Conservation (phyloP, 345 rosid species). For the Lepidium africanum region DNA sequence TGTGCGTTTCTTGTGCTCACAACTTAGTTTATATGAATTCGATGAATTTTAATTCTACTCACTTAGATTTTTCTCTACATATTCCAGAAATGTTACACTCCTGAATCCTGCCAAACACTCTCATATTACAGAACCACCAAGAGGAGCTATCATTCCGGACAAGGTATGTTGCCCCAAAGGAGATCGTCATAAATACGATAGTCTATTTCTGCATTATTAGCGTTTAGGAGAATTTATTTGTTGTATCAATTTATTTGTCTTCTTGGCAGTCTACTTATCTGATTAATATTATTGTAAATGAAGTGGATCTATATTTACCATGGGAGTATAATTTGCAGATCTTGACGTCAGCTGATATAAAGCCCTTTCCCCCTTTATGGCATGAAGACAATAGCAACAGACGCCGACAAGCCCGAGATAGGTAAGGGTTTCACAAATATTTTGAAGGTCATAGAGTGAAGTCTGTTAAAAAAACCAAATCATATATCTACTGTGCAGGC, state of each 20-base stretch:
- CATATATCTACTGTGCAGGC: constrained; percentile 41
- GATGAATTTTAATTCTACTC: neutral
- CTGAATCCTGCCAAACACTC: constrained; percentile 43
- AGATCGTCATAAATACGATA: neutral
- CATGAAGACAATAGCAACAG: constrained; percentile 79
- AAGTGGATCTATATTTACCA: neutral
- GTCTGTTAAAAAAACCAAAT: neutral
- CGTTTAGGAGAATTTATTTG: neutral
- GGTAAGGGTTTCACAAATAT: constrained; percentile 34
- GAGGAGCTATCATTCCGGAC: constrained; percentile 57
- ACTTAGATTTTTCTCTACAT: constrained; percentile 17
- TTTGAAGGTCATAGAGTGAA: neutral
- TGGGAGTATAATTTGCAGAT: constrained; percentile 40
- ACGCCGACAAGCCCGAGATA: constrained; percentile 73
- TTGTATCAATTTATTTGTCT: neutral
- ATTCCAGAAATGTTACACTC: constrained; percentile 64
- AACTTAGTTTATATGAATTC: constrained; percentile 4
- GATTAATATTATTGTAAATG: constrained; percentile 1
- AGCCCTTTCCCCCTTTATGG: constrained; percentile 82
- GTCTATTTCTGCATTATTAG: too few relatives aligned
- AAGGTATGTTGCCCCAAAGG: constrained; percentile 45
- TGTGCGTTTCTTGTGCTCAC: constrained; percentile 42
- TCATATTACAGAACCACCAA: constrained; percentile 74
- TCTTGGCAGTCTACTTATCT: neutral
- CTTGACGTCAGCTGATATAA: constrained; percentile 58